Conservation (phyloP, 495 filamentous ascomycete species). For the Penicillium soppii region DNA sequence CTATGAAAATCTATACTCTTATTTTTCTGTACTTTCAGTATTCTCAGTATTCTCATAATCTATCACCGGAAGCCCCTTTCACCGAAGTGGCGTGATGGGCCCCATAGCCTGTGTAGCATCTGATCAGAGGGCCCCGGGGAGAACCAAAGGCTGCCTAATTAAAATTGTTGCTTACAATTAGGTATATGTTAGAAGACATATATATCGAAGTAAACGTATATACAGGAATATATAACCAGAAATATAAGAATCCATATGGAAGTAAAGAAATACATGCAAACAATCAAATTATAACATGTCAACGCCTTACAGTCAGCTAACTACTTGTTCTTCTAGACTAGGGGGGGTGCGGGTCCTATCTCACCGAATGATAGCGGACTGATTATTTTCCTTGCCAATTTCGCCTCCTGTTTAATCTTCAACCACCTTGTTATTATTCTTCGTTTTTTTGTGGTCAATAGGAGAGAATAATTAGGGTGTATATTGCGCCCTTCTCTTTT, state of each 20-base stretch:
- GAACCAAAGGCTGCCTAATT: no score
- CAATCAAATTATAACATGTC: not conserved
- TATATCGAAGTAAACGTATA: not conserved
- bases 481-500: not conserved
- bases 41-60: no score
- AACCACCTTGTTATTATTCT: slow-evolving; percentile 10
- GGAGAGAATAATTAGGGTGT: not conserved
- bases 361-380: slow-evolving; percentile 27
- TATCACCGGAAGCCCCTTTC: slow-evolving; percentile 6
- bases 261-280: slow-evolving; percentile 3
- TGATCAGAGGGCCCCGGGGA: no score
- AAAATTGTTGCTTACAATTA: no score
- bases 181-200: not conserved
- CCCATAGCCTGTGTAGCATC: no score
- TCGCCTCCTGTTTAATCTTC: slow-evolving; percentile 9
- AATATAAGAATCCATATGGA: not conserved
- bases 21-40: no score
- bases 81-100: slow-evolving; percentile 21
- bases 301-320: no score
- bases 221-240: not conserved
- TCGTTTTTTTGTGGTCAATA: slow-evolving; percentile 1
- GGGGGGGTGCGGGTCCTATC: slow-evolving; percentile 24
- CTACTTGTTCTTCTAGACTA: not conserved
- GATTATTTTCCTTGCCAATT: slow-evolving; percentile 20
- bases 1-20: no score